A percentile compares a stretch with the other conserved stretches of the same genome.
phyloP scores from a whole-genome alignment of 2,329 filamentous ascomycete genomes.

The Aspergillus clavatus region DNA sequence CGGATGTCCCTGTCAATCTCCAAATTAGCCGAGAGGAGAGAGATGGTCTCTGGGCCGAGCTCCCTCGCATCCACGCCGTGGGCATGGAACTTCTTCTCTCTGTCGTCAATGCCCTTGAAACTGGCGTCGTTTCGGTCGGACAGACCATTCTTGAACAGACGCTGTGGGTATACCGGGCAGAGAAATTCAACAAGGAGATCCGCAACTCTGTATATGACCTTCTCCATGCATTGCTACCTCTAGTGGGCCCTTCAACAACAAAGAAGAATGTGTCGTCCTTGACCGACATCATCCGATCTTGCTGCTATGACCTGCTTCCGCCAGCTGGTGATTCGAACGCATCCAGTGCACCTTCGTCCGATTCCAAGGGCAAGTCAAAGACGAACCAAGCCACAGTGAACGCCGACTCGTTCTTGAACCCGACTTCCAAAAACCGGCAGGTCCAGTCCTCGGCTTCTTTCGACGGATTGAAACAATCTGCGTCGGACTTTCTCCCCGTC shows the following conservation, averaged over 20 bases:
- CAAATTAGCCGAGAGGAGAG: constrained; percentile 75
- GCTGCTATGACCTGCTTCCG: constrained; percentile 69
- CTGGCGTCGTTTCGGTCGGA: constrained; percentile 55
- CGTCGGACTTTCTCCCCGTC: constrained; percentile 57
- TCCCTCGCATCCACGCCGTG: constrained; percentile 70
- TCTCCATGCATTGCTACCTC: constrained; percentile 52
- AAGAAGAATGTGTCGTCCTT: constrained; percentile 63
- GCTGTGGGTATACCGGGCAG: constrained; percentile 62
- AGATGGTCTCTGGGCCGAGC: constrained; percentile 67
- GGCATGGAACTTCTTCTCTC: constrained; percentile 59
- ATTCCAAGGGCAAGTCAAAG: constrained; percentile 39
- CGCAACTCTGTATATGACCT: constrained; percentile 59
- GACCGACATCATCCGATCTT: constrained; percentile 57
- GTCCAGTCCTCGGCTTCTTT: constrained; percentile 15
- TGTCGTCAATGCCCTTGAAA: constrained; percentile 56
- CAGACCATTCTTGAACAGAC: constrained; percentile 66
- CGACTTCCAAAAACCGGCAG: constrained; percentile 31
- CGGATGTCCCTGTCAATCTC: constrained; percentile 59
- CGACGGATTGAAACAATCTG: constrained; percentile 51
- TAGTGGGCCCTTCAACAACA: constrained; percentile 62
- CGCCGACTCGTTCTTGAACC: constrained; percentile 65
- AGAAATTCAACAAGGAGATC: constrained; percentile 48
- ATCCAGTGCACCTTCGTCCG: constrained; percentile 29
- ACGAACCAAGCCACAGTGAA: constrained; percentile 45
- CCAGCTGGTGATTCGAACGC: constrained; percentile 35